Conservation (phyloP, 169 alveolate species). For the Condylostoma magnum region DNA sequence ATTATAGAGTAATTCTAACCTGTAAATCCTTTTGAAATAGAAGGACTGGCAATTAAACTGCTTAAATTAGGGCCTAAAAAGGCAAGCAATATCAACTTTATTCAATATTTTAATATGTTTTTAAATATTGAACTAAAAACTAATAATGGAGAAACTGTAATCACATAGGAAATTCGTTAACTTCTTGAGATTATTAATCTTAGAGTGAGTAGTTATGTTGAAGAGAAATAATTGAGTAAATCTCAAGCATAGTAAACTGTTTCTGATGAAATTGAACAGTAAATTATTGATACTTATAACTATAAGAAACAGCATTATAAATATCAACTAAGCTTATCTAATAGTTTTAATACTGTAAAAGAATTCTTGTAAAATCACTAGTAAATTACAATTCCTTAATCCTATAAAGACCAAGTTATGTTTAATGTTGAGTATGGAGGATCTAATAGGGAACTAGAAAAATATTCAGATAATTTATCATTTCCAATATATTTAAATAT, state of each 20-base stretch:
- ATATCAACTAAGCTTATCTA: background rate
- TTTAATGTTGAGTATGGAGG: constrained; percentile 26
- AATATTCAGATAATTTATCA: background rate
- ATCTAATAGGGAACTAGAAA: constrained; percentile 14
- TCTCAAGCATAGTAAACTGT: background rate
- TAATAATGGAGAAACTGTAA: background rate
- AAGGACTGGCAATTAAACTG: background rate
- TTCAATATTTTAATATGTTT: background rate
- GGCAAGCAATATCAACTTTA: background rate
- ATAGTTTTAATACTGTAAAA: background rate
- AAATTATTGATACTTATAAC: background rate
- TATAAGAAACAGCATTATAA: background rate
- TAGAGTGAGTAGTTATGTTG: background rate
- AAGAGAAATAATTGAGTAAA: background rate
- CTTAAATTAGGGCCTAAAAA: background rate
- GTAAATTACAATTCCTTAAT: background rate
- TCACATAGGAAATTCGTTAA: background rate
- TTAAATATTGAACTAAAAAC: background rate
- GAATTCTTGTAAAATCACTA: background rate
- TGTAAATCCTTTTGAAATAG: background rate
- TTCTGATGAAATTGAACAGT: background rate
- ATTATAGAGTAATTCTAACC: constrained; percentile 14
- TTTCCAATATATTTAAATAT: background rate
- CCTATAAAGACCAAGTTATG: background rate
- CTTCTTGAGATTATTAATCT: background rate